Evolutionary conservation across 2,329 filamentous ascomycete genomes (phyloP).

Genomic region (Didymella pomorum): DNA sequence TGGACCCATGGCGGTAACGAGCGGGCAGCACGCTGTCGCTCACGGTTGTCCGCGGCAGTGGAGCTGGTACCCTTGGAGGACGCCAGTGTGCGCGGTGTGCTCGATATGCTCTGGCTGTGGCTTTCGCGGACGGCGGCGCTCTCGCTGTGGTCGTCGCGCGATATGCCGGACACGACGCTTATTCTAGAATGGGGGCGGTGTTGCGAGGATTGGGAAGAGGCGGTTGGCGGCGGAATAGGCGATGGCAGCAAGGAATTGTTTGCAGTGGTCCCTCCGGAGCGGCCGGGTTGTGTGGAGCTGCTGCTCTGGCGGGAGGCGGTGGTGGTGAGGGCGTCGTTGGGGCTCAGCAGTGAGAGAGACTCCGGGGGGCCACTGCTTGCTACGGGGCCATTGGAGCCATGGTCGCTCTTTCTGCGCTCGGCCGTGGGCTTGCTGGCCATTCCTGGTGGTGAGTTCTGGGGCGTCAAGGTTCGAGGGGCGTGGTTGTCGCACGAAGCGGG

Average conservation of each 20-base stretch:
- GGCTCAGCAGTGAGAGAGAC: constrained; percentile 27
- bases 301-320: constrained; percentile 21
- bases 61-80: constrained; percentile 42
- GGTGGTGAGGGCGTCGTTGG: constrained; percentile 27
- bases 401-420: constrained; percentile 40
- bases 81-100: constrained; percentile 49
- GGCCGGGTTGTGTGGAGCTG: constrained; percentile 19
- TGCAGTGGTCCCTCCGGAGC: constrained; percentile 6
- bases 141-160: constrained; percentile 39
- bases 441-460: constrained; percentile 21
- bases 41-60: constrained; percentile 40
- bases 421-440: constrained; percentile 44
- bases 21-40: constrained; percentile 45
- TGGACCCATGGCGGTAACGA: constrained; percentile 53
- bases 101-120: constrained; percentile 48
- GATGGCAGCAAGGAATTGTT: constrained; percentile 40
- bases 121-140: constrained; percentile 36
- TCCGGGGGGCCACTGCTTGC: constrained; percentile 6
- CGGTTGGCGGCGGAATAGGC: constrained; percentile 42
- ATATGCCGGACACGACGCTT: constrained; percentile 38
- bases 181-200: constrained; percentile 44
- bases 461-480: constrained; percentile 26
- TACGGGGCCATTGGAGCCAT: constrained; percentile 24
- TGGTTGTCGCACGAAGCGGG: constrained; percentile 33
- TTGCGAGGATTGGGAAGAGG: constrained; percentile 39